Percentiles rank a stretch among this genome's conserved stretches.
Evolutionary conservation across 495 filamentous ascomycete species (phyloP).

Genomic region (Penicillium mononematosum): DNA sequence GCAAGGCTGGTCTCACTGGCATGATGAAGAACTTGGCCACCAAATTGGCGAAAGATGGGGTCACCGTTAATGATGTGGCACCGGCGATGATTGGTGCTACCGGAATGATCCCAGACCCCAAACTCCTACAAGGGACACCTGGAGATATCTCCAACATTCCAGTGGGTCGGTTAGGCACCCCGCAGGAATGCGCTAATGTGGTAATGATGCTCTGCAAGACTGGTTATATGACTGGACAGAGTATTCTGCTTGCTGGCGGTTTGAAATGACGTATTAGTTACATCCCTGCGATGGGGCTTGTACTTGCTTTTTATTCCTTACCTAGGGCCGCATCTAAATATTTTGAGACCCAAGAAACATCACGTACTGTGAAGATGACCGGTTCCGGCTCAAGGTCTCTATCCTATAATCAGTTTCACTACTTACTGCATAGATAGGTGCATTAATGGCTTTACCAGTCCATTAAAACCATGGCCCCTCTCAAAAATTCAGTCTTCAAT

Average conservation of each 20-base stretch:
- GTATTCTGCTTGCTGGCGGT: conserved; percentile 56
- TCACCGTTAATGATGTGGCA: conserved; percentile 73
- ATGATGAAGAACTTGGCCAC: conserved; percentile 65
- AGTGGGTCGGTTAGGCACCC: conserved; percentile 58
- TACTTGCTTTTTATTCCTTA: no score
- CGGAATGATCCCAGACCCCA: conserved; percentile 58
- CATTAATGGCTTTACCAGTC: no score
- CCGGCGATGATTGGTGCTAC: conserved; percentile 73
- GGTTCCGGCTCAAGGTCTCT: no score
- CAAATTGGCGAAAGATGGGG: conserved; percentile 57
- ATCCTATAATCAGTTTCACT: no score
- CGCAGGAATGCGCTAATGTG: conserved; percentile 64
- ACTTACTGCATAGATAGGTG: no score
- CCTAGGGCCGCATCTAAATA: no score
- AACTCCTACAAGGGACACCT: conserved; percentile 39
- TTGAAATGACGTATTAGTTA: conserved; percentile 34
- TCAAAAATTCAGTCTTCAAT: no score
- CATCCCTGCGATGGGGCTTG: no score
- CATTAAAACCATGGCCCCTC: no score
- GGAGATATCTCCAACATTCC: conserved; percentile 58
- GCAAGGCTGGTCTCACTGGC: conserved; percentile 62
- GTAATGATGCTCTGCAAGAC: conserved; percentile 67
- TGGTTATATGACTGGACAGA: conserved; percentile 67
- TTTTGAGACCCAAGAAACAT: no score
- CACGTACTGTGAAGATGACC: no score